A percentile compares a stretch with the other conserved stretches of the same genome.
Evolutionary conservation across 345 rosid genomes (phyloP).

Genomic region (Murraya paniculata): DNA sequence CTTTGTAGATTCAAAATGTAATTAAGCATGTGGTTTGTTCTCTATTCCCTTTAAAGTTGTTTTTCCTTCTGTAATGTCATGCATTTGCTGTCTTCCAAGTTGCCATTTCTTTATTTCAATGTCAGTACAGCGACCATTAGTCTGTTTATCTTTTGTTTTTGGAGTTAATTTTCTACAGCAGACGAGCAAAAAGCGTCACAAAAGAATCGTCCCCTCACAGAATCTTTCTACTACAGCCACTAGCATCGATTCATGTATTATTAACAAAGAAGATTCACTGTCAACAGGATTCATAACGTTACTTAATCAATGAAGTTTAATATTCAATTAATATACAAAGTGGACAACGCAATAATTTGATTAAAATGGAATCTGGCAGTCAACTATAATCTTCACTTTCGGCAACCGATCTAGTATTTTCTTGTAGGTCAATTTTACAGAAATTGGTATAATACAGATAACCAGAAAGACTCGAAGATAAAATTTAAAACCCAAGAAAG

Average conservation of each 20-base stretch:
- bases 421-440: background rate
- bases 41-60: background rate
- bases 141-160: no score
- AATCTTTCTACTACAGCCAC: background rate
- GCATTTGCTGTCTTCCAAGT: background rate
- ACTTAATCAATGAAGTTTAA: background rate
- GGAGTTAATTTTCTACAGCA: background rate
- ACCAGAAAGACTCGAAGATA: background rate
- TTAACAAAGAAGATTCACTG: background rate
- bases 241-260: background rate
- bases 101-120: background rate
- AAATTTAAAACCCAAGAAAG: background rate
- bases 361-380: background rate
- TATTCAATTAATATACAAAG: background rate
- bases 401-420: background rate
- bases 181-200: background rate
- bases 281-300: background rate
- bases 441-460: background rate
- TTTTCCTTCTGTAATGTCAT: background rate
- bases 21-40: background rate
- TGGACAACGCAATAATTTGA: background rate
- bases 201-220: no score
- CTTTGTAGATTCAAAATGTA: slow-evolving; percentile 3
- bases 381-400: background rate
- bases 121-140: background rate